Percentiles rank a stretch among this genome's conserved stretches.
Evolutionary conservation across 192 early-diverging fungal genomes (phyloP).

Genomic region (Gorgonomyces haynaldii): DNA sequence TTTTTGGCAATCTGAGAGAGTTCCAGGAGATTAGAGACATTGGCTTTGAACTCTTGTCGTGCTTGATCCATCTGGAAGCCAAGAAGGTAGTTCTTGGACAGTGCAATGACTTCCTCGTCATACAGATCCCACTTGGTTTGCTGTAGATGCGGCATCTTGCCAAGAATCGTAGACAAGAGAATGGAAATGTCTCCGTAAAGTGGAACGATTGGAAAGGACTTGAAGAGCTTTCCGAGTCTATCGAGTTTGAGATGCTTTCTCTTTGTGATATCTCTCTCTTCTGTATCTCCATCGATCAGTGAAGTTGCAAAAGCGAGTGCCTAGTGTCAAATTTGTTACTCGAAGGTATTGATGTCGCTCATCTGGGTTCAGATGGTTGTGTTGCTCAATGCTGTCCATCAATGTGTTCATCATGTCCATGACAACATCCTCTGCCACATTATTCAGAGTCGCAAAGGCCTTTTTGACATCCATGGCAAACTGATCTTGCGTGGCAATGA

Average conservation of each 20-base stretch:
- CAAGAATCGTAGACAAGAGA: constrained; percentile 22
- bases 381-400: constrained; percentile 24
- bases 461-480: constrained; percentile 27
- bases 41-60: too few species aligned
- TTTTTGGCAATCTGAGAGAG: too few species aligned
- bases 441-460: constrained; percentile 12
- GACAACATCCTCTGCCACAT: constrained; percentile 27
- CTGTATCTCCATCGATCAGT: constrained; percentile 27
- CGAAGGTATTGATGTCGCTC: constrained; percentile 22
- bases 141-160: constrained; percentile 31
- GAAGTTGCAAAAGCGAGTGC: constrained; percentile 35
- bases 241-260: constrained; percentile 39
- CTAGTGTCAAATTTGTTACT: constrained; percentile 16
- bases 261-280: constrained; percentile 29
- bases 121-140: constrained; percentile 17
- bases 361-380: constrained; percentile 15
- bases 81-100: background rate
- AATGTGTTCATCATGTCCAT: constrained; percentile 31
- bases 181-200: constrained; percentile 35
- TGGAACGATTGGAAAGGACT: constrained; percentile 30
- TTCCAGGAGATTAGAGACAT: too few species aligned
- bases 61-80: background rate
- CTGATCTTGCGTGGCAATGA: constrained; percentile 33
- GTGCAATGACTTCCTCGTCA: constrained; percentile 1
- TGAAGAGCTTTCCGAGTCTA: constrained; percentile 31